Base-by-base conservation (phyloP, 2,329 filamentous ascomycete species). In the Taxawa tesnikishii region DNA sequence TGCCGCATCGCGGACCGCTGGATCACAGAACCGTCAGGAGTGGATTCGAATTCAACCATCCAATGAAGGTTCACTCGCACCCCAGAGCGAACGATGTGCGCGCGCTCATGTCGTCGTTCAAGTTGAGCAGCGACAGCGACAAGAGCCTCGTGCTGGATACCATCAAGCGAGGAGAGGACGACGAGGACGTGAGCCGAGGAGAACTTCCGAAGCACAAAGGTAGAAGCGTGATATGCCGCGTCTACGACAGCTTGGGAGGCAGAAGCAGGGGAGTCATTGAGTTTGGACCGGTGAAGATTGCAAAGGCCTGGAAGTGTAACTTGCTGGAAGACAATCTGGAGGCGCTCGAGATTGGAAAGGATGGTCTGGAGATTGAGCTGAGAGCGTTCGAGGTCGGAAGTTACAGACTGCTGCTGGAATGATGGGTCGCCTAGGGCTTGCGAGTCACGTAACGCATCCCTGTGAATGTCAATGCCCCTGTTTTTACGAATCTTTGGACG, bases 161-260 rank as follows among this genome's bases (percentile, higher is more conserved):
- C 1, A 70, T 98, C 55, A 98, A 98, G 68, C 79, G 90, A 36
- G 90, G 83, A 13, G 65, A 70, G 44, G 65, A 69, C 37, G 65
- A 68, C 32, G 61, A 59, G 25, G 66, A 65, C 32, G 62, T 85
- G 3, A 59, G 54, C 17, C 54, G 60, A 16, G 54, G 63, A 10
- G 64, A 65, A 31, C 58, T 88, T 18, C 69, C 72, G 3, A 32
- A 28, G 15, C 64, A 64, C 42, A 70, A 73, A 44, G 85, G 83
- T 0, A 72, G 73, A 54, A 92, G 82, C 51, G 69, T 96, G 28
- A 78, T 98, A 38, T 43, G 94, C 37, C 70, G 90, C 2, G 67
- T 94, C 13, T 98, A 92, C 51, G 90, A 98, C 53, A 79, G 79
- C 38, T 61, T 96, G 26, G 90, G 90, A 28, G 90, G 90, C 0